A percentile compares a stretch with the other conserved stretches of the same genome.
These are phyloP conservation scores for Sarocladium brachiariae DNA, from an alignment of 2,329 filamentous ascomycete species.

Conservation along the genomic window DNA sequence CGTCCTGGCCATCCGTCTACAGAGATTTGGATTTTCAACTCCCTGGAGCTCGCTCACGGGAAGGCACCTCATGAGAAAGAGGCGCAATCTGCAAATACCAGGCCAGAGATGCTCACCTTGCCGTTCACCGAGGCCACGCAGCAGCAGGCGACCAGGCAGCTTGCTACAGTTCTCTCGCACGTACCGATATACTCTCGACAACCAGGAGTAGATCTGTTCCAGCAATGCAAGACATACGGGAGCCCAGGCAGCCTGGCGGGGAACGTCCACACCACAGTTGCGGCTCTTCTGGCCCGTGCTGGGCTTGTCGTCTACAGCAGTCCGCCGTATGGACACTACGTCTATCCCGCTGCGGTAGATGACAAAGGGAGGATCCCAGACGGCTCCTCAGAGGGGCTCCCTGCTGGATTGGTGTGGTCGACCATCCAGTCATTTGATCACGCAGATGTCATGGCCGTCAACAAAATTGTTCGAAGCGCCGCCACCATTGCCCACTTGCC, in stretches of 20 bases:
- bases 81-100: neutral
- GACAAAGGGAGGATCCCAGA: neutral
- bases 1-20: constrained; percentile 4
- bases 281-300: neutral
- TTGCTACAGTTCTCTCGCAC: constrained; percentile 1
- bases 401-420: constrained; percentile 3
- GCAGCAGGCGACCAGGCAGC: neutral
- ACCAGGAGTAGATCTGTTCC: neutral
- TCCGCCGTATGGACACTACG: constrained; percentile 3
- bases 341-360: neutral
- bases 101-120: neutral
- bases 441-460: constrained; percentile 9
- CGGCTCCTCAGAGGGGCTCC: constrained; percentile 3
- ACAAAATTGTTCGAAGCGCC: constrained; percentile 7
- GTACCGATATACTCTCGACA: constrained; percentile 5
- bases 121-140: neutral
- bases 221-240: constrained; percentile 1
- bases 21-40: constrained; percentile 7
- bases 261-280: constrained; percentile 5
- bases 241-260: constrained; percentile 6
- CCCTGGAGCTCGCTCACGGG: constrained; percentile 1
- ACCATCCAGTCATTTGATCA: neutral
- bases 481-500: constrained; percentile 7
- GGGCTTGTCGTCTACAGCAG: neutral
- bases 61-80: neutral